These are phyloP conservation scores for Suillus discolor DNA, from an alignment of 768 basidiomycete species.

Conservation along the genomic window DNA sequence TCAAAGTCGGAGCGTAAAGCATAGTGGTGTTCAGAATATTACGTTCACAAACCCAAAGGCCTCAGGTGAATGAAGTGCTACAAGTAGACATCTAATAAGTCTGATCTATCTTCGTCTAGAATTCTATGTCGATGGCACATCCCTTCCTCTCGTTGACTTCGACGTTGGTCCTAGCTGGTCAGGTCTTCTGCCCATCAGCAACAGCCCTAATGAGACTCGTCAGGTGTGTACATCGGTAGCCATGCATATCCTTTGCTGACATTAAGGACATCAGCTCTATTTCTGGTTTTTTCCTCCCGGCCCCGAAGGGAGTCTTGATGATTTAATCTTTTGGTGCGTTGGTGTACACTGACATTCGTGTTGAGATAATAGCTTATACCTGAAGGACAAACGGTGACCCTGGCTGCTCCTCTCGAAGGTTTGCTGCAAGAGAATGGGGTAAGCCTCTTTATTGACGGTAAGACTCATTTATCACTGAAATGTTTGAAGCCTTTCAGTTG, in stretches of 20 bases:
- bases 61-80: constrained; percentile 41
- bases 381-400: constrained; percentile 77
- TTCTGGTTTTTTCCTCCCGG: constrained; percentile 88
- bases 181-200: constrained; percentile 72
- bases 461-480: constrained; percentile 18
- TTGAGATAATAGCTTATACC: background rate
- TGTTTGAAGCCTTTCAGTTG: constrained; percentile 62
- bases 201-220: constrained; percentile 59
- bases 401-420: constrained; percentile 75
- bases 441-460: constrained; percentile 27
- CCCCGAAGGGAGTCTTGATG: constrained; percentile 68
- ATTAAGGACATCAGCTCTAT: constrained; percentile 47
- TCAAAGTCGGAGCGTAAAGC: constrained; percentile 11
- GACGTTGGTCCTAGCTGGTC: constrained; percentile 79
- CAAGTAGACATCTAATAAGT: background rate
- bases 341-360: too few species aligned
- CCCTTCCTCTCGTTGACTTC: constrained; percentile 68
- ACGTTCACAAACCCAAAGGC: constrained; percentile 71
- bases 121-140: constrained; percentile 70
- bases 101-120: constrained; percentile 37
- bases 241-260: background rate
- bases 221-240: constrained; percentile 43
- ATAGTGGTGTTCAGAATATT: constrained; percentile 53
- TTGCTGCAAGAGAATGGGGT: constrained; percentile 77
- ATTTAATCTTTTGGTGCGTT: constrained; percentile 71